Percentiles rank a stretch among this genome's conserved stretches.
Evolutionary conservation across 345 rosid species (phyloP).

Genomic region (Brassica incana): DNA sequence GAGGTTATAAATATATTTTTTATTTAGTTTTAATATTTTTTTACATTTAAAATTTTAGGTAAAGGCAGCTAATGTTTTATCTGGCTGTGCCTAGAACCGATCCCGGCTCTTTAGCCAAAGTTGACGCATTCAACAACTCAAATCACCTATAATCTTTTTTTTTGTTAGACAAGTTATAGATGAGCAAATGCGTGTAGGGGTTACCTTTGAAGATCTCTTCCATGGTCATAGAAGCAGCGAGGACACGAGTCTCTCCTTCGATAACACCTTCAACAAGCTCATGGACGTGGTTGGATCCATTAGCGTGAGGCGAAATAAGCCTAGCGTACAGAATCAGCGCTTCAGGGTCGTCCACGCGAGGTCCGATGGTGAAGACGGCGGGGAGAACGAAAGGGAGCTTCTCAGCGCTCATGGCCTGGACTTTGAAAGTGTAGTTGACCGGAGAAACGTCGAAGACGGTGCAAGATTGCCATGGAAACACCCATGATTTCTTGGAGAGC

Average conservation of each 20-base stretch:
- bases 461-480: slow-evolving; percentile 64
- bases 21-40: too few relatives aligned
- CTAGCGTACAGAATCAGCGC: slow-evolving; percentile 64
- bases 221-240: slow-evolving; percentile 91
- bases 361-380: slow-evolving; percentile 77
- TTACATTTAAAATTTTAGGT: too few relatives aligned
- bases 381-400: slow-evolving; percentile 82
- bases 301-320: slow-evolving; percentile 68
- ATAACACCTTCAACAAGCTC: slow-evolving; percentile 83
- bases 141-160: background rate
- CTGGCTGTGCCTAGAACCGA: too few relatives aligned
- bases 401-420: slow-evolving; percentile 90
- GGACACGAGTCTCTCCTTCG: slow-evolving; percentile 84
- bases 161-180: background rate
- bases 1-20: background rate
- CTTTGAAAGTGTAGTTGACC: slow-evolving; percentile 78
- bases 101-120: background rate
- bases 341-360: slow-evolving; percentile 52
- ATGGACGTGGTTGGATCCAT: slow-evolving; percentile 59
- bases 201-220: slow-evolving; percentile 68
- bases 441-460: slow-evolving; percentile 68
- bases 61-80: too few relatives aligned
- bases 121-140: background rate
- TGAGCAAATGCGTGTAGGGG: background rate
- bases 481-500: slow-evolving; percentile 69